These are phyloP conservation scores for Cucumis melo DNA, from an alignment of 306 rosid species.

Conservation along the genomic window DNA sequence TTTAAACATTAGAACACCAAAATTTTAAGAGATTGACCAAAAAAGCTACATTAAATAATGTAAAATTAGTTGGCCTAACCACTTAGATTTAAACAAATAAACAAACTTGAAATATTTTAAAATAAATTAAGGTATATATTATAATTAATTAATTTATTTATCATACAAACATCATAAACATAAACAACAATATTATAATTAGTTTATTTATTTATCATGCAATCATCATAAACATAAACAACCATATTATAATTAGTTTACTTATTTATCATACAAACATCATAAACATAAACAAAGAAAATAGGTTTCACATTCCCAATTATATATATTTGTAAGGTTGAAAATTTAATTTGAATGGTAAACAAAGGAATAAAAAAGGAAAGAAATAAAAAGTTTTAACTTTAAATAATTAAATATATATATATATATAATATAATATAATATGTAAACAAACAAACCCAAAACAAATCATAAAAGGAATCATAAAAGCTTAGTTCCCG, in stretches of 20 bases:
- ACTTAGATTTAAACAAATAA: background rate
- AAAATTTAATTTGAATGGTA: background rate
- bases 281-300: background rate
- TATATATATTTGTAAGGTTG: no score
- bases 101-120: background rate
- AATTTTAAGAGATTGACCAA: background rate
- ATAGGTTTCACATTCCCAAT: background rate
- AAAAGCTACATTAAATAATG: background rate
- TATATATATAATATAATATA: no score
- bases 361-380: background rate
- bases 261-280: no score
- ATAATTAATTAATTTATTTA: background rate
- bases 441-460: background rate
- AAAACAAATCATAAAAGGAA: background rate
- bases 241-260: no score
- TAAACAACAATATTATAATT: background rate
- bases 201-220: background rate
- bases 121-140: background rate
- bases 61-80: background rate
- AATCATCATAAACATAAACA: background rate
- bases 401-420: background rate
- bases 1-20: no score
- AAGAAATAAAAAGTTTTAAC: background rate
- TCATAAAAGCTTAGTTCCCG: constrained; percentile 1
- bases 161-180: background rate